These are phyloP conservation scores for Phialophora expanda DNA, from an alignment of 2,329 filamentous ascomycete species.

Conservation along the genomic window DNA sequence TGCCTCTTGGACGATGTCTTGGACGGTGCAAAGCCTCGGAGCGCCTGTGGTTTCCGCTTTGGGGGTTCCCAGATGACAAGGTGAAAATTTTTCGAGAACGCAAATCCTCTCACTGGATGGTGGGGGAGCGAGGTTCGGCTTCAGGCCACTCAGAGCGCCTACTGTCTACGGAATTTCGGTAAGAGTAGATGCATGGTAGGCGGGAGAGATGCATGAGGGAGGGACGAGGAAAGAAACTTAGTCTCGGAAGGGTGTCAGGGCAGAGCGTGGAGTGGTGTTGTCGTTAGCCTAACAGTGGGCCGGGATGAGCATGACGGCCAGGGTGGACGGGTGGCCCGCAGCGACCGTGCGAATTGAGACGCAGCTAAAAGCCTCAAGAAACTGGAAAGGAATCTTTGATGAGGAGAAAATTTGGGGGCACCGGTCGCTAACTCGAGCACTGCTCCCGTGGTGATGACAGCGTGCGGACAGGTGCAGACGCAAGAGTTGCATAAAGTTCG, in stretches of 20 bases:
- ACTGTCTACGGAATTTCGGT: conserved; percentile 13
- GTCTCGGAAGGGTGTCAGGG: conserved; percentile 9
- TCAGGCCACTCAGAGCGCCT: conserved; percentile 24
- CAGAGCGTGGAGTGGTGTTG: conserved; percentile 11
- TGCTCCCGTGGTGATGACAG: conserved; percentile 9
- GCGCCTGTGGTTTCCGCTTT: conserved; percentile 31
- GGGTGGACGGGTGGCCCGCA: conserved; percentile 21
- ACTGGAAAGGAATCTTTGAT: conserved; percentile 11
- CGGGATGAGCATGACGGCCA: conserved; percentile 5
- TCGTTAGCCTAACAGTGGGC: conserved; percentile 17
- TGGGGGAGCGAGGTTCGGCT: conserved; percentile 15
- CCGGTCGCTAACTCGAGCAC: conserved; percentile 7
- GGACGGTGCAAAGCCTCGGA: conserved; percentile 19
- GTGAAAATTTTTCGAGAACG: conserved; percentile 33
- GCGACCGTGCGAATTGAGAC: conserved; percentile 28
- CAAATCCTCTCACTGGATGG: conserved; percentile 21
- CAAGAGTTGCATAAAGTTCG: conserved; percentile 25
- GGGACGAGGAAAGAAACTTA: conserved; percentile 19
- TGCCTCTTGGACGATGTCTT: conserved; percentile 23
- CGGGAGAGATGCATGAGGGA: conserved; percentile 23
- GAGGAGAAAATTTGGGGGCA: conserved; percentile 17
- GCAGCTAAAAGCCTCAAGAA: conserved; percentile 10
- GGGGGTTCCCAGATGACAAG: conserved; percentile 31
- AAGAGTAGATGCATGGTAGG: conserved; percentile 23
- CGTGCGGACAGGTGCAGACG: conserved; percentile 8